A percentile compares a stretch with the other conserved stretches of the same genome.
Conservation (phyloP, 257 asterid species). For the Cinchona pubescens region DNA sequence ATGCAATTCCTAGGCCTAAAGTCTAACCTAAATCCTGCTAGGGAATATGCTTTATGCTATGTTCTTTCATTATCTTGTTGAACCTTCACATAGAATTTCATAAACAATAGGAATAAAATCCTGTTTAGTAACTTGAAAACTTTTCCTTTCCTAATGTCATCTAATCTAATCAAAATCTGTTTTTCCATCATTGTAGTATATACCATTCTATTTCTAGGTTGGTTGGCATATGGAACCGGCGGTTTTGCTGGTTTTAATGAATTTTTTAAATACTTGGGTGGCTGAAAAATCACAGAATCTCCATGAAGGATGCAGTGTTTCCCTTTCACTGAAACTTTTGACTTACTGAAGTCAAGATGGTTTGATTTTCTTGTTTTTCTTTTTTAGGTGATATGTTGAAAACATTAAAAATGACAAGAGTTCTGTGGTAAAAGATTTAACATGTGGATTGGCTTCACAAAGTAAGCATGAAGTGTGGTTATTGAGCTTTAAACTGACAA, state of each 20-base stretch:
- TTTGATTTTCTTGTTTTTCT: neutral
- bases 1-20: neutral
- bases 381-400: neutral
- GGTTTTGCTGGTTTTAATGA: neutral
- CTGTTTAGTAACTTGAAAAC: neutral
- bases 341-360: neutral
- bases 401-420: neutral
- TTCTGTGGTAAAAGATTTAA: neutral
- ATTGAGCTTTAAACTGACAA: neutral
- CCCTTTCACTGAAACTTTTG: neutral
- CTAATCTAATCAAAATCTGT: too few relatives aligned
- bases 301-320: neutral
- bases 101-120: neutral
- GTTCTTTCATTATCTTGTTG: neutral
- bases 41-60: neutral
- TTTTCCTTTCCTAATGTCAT: neutral
- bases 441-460: neutral
- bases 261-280: neutral
- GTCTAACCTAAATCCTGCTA: neutral
- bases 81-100: neutral
- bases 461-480: neutral
- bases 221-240: neutral
- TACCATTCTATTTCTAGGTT: neutral
- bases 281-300: neutral
- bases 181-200: neutral